Conservation (phyloP, 257 asterid genomes). For the Solanum bulbocastanum region DNA sequence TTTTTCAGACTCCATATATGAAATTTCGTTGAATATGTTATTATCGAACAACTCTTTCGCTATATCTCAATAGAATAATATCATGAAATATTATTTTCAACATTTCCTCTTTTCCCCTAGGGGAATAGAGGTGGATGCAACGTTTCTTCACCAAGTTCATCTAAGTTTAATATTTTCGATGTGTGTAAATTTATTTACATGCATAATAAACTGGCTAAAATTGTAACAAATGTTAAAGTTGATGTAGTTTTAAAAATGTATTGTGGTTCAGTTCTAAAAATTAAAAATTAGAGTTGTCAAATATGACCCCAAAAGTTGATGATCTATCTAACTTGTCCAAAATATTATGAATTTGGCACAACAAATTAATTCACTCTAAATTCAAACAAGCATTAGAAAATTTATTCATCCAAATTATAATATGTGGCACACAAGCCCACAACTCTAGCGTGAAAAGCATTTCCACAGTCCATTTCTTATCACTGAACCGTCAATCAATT, state of each 20-base stretch:
- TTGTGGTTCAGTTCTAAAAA: background rate
- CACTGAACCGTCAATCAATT: too few species aligned
- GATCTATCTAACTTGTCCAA: background rate
- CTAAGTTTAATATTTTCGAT: background rate
- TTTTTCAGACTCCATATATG: accelerated
- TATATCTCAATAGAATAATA: too few species aligned
- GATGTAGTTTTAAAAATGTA: background rate
- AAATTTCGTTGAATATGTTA: background rate
- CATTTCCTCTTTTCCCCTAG: background rate
- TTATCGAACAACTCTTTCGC: too few species aligned
- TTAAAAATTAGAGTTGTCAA: background rate
- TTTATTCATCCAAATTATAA: background rate
- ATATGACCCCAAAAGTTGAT: background rate
- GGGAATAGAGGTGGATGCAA: background rate
- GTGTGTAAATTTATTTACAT: background rate
- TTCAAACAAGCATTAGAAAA: background rate
- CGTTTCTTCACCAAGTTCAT: background rate
- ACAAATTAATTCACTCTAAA: background rate
- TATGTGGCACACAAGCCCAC: background rate
- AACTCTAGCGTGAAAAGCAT: too few species aligned
- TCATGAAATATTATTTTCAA: background rate
- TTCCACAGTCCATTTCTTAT: accelerated
- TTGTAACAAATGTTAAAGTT: background rate
- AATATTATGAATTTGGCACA: background rate
- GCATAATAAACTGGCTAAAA: background rate